Evolutionary conservation across 1,139 yeast species (phyloP).

Genomic region (Blastobotrys proliferans): DNA sequence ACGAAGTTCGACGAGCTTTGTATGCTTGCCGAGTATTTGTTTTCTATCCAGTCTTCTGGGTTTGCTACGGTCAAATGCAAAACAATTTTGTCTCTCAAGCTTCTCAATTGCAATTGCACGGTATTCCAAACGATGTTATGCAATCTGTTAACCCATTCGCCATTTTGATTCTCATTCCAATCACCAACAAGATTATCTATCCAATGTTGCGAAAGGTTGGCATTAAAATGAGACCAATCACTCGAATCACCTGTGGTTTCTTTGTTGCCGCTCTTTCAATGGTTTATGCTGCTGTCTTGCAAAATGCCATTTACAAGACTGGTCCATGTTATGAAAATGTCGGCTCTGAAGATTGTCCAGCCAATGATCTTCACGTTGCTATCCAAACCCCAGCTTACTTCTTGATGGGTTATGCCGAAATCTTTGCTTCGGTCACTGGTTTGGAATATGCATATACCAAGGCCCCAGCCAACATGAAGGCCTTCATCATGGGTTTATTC

Average conservation of each 20-base stretch:
- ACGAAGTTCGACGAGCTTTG: slow-evolving; percentile 55
- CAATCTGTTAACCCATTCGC: slow-evolving; percentile 61
- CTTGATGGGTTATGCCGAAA: slow-evolving; percentile 59
- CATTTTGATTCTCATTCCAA: slow-evolving; percentile 58
- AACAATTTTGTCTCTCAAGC: slow-evolving; percentile 65
- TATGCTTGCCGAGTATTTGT: slow-evolving; percentile 61
- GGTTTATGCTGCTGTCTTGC: slow-evolving; percentile 78
- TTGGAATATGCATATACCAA: slow-evolving; percentile 67
- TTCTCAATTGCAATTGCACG: slow-evolving; percentile 58
- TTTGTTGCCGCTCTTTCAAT: slow-evolving; percentile 65
- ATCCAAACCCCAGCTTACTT: slow-evolving; percentile 41
- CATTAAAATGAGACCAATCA: slow-evolving; percentile 47
- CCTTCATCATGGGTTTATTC: slow-evolving; percentile 61
- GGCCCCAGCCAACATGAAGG: slow-evolving; percentile 63
- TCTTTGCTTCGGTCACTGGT: slow-evolving; percentile 63
- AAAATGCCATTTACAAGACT: slow-evolving; percentile 63
- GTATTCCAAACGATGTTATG: slow-evolving; percentile 63
- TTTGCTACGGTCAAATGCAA: slow-evolving; percentile 64
- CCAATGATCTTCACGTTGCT: slow-evolving; percentile 57
- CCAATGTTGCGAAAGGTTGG: slow-evolving; percentile 52
- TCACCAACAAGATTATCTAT: slow-evolving; percentile 50
- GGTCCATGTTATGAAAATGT: slow-evolving; percentile 68
- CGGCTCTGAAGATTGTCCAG: slow-evolving; percentile 48
- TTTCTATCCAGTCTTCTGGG: slow-evolving; percentile 63
- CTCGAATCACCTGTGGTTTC: slow-evolving; percentile 75